Evolutionary conservation across 805 yeast genomes (phyloP).

Genomic region (Pichia cephalocereana): DNA sequence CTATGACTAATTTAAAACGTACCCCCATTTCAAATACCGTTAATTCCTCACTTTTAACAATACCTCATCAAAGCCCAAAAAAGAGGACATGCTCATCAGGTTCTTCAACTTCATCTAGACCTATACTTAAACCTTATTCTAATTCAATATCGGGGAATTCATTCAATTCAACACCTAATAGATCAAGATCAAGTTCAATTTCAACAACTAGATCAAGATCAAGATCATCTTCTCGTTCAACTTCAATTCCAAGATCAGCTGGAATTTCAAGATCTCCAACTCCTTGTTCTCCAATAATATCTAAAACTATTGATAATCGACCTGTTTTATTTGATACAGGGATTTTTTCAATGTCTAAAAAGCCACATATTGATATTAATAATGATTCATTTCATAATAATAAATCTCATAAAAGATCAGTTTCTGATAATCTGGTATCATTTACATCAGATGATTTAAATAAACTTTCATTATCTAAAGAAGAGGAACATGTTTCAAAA

Average conservation of each 20-base stretch:
- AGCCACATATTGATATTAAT: neutral
- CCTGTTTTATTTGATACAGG: neutral
- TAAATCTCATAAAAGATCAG: neutral
- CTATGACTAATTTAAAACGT: slow-evolving; percentile 18
- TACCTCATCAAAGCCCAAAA: neutral
- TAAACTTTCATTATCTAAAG: neutral
- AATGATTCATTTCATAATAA: neutral
- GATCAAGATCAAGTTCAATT: neutral
- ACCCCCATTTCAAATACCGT: slow-evolving; percentile 1
- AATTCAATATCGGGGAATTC: neutral
- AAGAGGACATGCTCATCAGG: neutral
- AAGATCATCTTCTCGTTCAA: slow-evolving; percentile 2
- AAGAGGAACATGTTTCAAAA: slow-evolving; percentile 2
- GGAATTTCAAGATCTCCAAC: neutral
- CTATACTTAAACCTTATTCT: slow-evolving; percentile 1
- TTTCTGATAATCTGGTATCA: neutral
- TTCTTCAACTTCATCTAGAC: slow-evolving; percentile 3
- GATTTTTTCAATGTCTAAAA: neutral
- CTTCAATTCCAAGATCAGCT: slow-evolving; percentile 1
- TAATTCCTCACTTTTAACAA: slow-evolving; percentile 4
- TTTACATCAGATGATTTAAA: neutral
- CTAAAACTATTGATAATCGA: neutral
- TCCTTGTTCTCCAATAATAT: neutral
- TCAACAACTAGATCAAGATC: neutral
- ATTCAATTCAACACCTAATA: neutral